phyloP scores from a whole-genome alignment of 805 yeast species.

The Komagataella phaffii region DNA sequence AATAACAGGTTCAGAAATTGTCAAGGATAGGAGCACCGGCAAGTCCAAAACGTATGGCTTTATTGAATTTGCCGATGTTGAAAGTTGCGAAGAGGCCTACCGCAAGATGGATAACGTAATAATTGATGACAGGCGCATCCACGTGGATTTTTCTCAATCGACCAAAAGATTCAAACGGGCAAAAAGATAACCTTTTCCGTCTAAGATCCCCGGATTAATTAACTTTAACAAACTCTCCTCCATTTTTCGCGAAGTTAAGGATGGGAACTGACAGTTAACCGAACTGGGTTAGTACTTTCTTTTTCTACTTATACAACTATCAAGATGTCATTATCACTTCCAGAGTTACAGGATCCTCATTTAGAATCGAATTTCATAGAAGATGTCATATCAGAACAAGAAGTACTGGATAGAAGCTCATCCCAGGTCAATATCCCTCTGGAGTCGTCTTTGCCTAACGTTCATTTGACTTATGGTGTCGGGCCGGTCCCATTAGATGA shows the following conservation, averaged over 20 bases:
- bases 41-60: slow-evolving; percentile 50
- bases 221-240: background rate
- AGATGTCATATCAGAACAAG: background rate
- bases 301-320: background rate
- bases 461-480: slow-evolving; percentile 12
- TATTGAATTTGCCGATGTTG: slow-evolving; percentile 34
- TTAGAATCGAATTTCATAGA: background rate
- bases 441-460: slow-evolving; percentile 11
- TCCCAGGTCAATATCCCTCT: slow-evolving; percentile 1
- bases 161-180: slow-evolving; percentile 10
- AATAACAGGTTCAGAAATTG: slow-evolving; percentile 35
- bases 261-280: background rate
- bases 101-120: slow-evolving; percentile 45
- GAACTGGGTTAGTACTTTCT: background rate
- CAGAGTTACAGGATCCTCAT: background rate
- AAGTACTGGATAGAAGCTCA: background rate
- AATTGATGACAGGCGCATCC: slow-evolving; percentile 50
- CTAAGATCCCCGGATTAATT: background rate
- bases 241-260: background rate
- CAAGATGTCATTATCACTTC: background rate
- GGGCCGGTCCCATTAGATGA: slow-evolving; percentile 14
- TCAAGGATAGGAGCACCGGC: slow-evolving; percentile 32
- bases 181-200: background rate
- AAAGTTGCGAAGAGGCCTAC: slow-evolving; percentile 50
- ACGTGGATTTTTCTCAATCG: slow-evolving; percentile 59